Conservation (phyloP, 257 asterid species). For the Echium plantagineum region DNA sequence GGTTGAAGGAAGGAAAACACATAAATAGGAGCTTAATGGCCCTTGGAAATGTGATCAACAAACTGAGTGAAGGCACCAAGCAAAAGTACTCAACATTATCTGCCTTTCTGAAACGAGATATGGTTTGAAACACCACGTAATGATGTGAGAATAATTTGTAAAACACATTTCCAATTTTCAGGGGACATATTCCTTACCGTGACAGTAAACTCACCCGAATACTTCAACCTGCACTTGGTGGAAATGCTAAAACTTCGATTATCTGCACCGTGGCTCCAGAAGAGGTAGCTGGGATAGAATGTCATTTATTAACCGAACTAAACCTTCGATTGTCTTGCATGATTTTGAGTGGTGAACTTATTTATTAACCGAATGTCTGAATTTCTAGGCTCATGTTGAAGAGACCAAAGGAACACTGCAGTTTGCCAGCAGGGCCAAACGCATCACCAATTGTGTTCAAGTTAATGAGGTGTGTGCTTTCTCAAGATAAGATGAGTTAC, state of each 20-base stretch:
- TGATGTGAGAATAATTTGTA: no score
- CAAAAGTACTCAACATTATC: constrained; percentile 48
- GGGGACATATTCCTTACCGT: constrained; percentile 97
- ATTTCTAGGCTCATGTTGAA: constrained; percentile 63
- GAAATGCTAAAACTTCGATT: constrained; percentile 96
- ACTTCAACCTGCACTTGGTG: constrained; percentile 96
- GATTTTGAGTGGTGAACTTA: constrained; percentile 4
- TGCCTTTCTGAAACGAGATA: neutral
- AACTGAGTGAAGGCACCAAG: constrained; percentile 87
- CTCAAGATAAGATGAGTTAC: neutral
- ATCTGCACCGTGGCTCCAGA: constrained; percentile 96
- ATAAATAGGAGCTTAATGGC: constrained; percentile 95
- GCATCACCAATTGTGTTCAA: constrained; percentile 95
- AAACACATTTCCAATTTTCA: constrained; percentile 14
- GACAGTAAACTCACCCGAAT: constrained; percentile 98
- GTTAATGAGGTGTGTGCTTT: constrained; percentile 81
- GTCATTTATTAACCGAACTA: constrained; percentile 5
- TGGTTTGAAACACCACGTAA: neutral
- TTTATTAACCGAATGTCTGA: constrained; percentile 3
- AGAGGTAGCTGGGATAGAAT: constrained; percentile 44
- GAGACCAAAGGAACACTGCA: constrained; percentile 97
- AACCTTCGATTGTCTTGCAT: constrained; percentile 5
- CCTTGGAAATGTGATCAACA: constrained; percentile 96
- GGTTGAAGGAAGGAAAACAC: constrained; percentile 96
- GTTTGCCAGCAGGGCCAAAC: constrained; percentile 96